Evolutionary conservation across 306 rosid genomes (phyloP).

Genomic region (Senna tora): DNA sequence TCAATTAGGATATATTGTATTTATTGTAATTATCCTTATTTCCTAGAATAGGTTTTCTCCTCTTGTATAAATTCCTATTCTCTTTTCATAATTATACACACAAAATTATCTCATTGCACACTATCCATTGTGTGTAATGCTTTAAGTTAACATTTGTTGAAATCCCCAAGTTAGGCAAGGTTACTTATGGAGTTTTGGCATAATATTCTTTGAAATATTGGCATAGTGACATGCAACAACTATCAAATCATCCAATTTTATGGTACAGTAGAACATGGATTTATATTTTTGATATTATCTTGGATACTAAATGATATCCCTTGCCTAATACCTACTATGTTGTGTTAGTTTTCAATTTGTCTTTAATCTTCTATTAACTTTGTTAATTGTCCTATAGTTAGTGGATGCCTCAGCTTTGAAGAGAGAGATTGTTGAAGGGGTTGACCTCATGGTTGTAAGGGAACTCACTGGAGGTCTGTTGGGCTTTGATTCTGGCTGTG

Average conservation of each 20-base stretch:
- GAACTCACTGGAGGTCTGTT: slow-evolving; percentile 94
- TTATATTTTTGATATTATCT: neutral
- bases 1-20: no score
- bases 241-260: neutral
- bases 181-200: no score
- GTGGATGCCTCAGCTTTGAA: slow-evolving; percentile 93
- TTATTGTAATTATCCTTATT: no score
- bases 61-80: no score
- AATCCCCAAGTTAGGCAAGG: neutral
- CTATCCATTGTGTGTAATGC: neutral
- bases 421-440: slow-evolving; percentile 86
- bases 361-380: slow-evolving; percentile 9
- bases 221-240: neutral
- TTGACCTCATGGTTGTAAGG: slow-evolving; percentile 90
- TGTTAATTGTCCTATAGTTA: slow-evolving; percentile 51
- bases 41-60: no score
- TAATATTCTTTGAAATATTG: neutral
- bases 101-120: no score
- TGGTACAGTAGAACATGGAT: neutral
- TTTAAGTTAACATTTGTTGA: neutral
- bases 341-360: slow-evolving; percentile 9
- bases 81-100: no score
- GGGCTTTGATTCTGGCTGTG: slow-evolving; percentile 15
- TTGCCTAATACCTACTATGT: neutral
- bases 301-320: neutral